Evolutionary conservation across 1,284 basidiomycete genomes (phyloP).

Genomic region (Athelia sp.): DNA sequence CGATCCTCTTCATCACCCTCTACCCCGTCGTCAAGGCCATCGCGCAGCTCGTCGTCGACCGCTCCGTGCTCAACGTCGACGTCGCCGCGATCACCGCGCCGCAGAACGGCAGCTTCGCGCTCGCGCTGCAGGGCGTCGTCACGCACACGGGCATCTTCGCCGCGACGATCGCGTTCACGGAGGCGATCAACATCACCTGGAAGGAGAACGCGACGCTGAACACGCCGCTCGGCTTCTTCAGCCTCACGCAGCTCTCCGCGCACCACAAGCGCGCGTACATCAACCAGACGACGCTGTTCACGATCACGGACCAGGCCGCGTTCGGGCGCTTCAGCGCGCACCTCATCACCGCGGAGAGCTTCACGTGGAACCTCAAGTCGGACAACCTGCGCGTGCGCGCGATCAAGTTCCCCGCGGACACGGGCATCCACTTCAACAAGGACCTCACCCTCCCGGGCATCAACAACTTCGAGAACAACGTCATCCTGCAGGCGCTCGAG

Average conservation of each 20-base stretch:
- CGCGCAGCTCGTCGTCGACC: slow-evolving; percentile 55
- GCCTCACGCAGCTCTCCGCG: slow-evolving; percentile 38
- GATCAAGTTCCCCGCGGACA: slow-evolving; percentile 58
- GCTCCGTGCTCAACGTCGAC: slow-evolving; percentile 45
- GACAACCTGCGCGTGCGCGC: slow-evolving; percentile 62
- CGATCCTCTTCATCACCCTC: slow-evolving; percentile 58
- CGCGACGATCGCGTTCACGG: slow-evolving; percentile 54
- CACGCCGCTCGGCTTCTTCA: slow-evolving; percentile 45
- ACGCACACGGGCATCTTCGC: slow-evolving; percentile 56
- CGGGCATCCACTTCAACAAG: slow-evolving; percentile 61
- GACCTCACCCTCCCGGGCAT: slow-evolving; percentile 53
- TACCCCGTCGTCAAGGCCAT: slow-evolving; percentile 64
- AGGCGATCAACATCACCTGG: slow-evolving; percentile 52
- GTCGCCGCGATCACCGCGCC: slow-evolving; percentile 44
- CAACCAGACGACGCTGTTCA: slow-evolving; percentile 53
- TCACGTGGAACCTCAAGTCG: slow-evolving; percentile 67
- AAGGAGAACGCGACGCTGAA: slow-evolving; percentile 33
- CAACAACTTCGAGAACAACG: slow-evolving; percentile 58
- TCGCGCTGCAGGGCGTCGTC: slow-evolving; percentile 21
- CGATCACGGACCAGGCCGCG: slow-evolving; percentile 44
- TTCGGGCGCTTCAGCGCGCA: slow-evolving; percentile 52
- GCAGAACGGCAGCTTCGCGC: slow-evolving; percentile 41
- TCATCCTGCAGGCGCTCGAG: slow-evolving; percentile 58
- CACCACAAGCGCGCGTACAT: slow-evolving; percentile 49
- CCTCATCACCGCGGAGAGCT: slow-evolving; percentile 65